phyloP scores from a whole-genome alignment of 2,329 filamentous ascomycete species.

The Polychaeton citri region DNA sequence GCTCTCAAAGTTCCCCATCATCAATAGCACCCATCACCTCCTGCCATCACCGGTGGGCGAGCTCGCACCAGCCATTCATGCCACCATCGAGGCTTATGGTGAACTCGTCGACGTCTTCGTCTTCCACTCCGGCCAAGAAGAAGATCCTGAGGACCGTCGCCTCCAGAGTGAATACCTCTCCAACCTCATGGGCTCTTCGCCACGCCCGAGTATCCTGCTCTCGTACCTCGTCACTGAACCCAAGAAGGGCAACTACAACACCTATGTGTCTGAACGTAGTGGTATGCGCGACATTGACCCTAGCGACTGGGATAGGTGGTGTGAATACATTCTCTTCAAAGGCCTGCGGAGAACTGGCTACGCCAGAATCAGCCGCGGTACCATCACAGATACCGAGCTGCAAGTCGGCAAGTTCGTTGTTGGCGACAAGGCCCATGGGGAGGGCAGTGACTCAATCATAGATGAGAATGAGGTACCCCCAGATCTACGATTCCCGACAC shows the following conservation, averaged over 20 bases:
- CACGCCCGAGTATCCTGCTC: constrained; percentile 70
- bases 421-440: constrained; percentile 40
- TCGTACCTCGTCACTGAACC: constrained; percentile 89
- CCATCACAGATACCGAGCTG: constrained; percentile 93
- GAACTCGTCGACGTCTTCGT: constrained; percentile 86
- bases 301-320: constrained; percentile 93
- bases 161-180: constrained; percentile 78
- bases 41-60: constrained; percentile 89
- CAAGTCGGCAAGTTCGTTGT: constrained; percentile 92
- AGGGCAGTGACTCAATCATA: constrained; percentile 52
- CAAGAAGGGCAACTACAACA: constrained; percentile 89
- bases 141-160: constrained; percentile 82
- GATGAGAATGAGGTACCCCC: constrained; percentile 61
- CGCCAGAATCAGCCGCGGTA: constrained; percentile 73
- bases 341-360: constrained; percentile 74
- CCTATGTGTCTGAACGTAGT: constrained; percentile 71
- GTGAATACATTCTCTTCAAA: constrained; percentile 97
- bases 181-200: constrained; percentile 70
- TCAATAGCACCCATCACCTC: constrained; percentile 93
- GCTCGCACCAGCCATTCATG: constrained; percentile 87
- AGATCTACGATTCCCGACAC: constrained; percentile 67
- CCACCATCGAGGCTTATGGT: constrained; percentile 89
- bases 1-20: constrained; percentile 91
- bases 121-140: constrained; percentile 97
- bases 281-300: constrained; percentile 94